A percentile compares a stretch with the other conserved stretches of the same genome.
phyloP scores from a whole-genome alignment of 2,329 filamentous ascomycete genomes.

The Xylariomycetidae sp. region DNA sequence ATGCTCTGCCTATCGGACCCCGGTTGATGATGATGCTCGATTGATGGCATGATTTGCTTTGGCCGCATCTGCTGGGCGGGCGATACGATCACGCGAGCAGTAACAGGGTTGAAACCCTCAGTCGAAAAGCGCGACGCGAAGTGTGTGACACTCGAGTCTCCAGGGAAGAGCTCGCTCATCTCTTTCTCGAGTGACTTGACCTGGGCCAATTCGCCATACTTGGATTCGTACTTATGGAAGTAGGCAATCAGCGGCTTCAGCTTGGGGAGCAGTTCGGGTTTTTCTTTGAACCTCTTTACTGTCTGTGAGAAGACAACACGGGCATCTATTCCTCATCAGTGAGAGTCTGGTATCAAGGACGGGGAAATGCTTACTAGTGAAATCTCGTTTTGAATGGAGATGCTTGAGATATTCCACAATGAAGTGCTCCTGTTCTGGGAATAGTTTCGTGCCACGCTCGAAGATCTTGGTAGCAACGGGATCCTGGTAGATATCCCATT shows the following conservation, averaged over 20 bases:
- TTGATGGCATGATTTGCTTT: conserved; percentile 49
- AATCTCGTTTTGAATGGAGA: conserved; percentile 84
- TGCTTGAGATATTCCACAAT: conserved; percentile 96
- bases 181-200: conserved; percentile 86
- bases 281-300: conserved; percentile 74
- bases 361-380: conserved; percentile 66
- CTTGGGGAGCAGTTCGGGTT: conserved; percentile 68
- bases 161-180: conserved; percentile 90
- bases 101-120: conserved; percentile 74
- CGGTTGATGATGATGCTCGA: conserved; percentile 45
- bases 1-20: conserved; percentile 42
- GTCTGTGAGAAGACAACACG: conserved; percentile 95
- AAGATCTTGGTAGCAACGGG: conserved; percentile 91
- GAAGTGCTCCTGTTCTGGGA: conserved; percentile 89
- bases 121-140: conserved; percentile 74
- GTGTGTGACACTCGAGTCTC: conserved; percentile 70
- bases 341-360: conserved; percentile 5
- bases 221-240: conserved; percentile 92
- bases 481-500: conserved; percentile 95
- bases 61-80: conserved; percentile 71
- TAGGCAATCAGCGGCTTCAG: conserved; percentile 84
- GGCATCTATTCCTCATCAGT: conserved; percentile 58
- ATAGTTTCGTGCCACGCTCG: conserved; percentile 87
- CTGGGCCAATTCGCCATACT: conserved; percentile 88
- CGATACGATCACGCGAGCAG: conserved; percentile 78